Conservation (phyloP, 257 asterid genomes). For the Nemophila menziesii region DNA sequence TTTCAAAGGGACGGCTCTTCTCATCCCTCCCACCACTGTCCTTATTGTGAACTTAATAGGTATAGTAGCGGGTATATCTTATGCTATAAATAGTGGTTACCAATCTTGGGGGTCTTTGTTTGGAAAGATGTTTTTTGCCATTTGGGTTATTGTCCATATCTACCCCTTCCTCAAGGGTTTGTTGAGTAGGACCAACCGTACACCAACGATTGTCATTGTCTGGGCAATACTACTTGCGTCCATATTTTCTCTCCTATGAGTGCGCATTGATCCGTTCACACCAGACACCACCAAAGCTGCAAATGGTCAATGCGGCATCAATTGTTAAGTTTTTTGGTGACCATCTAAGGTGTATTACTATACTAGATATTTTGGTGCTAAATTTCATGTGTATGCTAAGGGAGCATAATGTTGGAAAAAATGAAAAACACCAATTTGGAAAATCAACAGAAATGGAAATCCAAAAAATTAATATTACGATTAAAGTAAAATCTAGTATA, state of each 20-base stretch:
- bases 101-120: slow-evolving; percentile 91
- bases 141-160: slow-evolving; percentile 85
- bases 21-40: slow-evolving; percentile 84
- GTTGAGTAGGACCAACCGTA: slow-evolving; percentile 71
- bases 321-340: slow-evolving; percentile 27
- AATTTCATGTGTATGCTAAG: no score
- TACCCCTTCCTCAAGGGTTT: slow-evolving; percentile 90
- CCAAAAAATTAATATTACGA: no score
- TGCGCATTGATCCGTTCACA: slow-evolving; percentile 76
- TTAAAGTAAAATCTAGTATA: no score
- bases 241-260: slow-evolving; percentile 88
- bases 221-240: slow-evolving; percentile 95
- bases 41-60: slow-evolving; percentile 70
- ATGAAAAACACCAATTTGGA: no score
- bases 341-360: neutral
- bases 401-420: no score
- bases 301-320: slow-evolving; percentile 66
- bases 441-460: no score
- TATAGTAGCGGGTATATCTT: slow-evolving; percentile 80
- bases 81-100: slow-evolving; percentile 76
- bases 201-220: slow-evolving; percentile 88
- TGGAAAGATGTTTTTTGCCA: slow-evolving; percentile 65
- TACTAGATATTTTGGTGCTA: neutral
- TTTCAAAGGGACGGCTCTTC: slow-evolving; percentile 83
- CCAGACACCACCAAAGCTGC: slow-evolving; percentile 34